Conservation (phyloP, 805 yeast species). For the Zygoascus bituminiphila region DNA sequence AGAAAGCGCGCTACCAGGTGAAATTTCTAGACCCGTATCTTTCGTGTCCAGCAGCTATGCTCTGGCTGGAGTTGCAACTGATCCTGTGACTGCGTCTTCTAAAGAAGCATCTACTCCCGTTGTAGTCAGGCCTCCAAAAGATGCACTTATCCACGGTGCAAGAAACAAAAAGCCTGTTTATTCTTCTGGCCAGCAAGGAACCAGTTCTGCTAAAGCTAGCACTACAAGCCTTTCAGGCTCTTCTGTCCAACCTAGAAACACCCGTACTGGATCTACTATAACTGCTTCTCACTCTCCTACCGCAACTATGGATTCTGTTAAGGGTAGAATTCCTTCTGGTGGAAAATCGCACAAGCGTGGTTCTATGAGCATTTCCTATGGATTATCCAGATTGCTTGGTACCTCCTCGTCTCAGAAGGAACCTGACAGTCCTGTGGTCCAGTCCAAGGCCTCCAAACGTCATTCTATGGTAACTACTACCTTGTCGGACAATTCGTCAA, state of each 20-base stretch:
- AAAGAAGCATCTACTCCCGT: too few species aligned
- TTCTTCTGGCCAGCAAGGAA: background rate
- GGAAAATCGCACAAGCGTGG: slow-evolving; percentile 17
- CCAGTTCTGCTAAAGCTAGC: too few species aligned
- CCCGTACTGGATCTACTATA: background rate
- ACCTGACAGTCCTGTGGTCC: background rate
- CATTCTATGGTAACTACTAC: slow-evolving; percentile 15
- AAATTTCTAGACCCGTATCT: slow-evolving; percentile 26
- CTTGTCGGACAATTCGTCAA: background rate
- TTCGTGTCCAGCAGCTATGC: slow-evolving; percentile 10
- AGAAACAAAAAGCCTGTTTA: background rate
- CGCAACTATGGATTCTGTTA: background rate
- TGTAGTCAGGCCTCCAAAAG: background rate
- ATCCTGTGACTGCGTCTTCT: background rate
- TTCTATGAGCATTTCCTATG: slow-evolving; percentile 21
- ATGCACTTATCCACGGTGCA: background rate
- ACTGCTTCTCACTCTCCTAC: background rate
- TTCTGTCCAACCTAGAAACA: background rate
- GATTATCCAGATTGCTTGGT: slow-evolving; percentile 19
- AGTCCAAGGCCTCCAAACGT: slow-evolving; percentile 6
- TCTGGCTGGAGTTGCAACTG: slow-evolving; percentile 4
- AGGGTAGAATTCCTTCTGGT: background rate
- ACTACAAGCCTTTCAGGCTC: too few species aligned
- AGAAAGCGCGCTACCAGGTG: slow-evolving; percentile 28
- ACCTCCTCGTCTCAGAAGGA: slow-evolving; percentile 4